Conservation (phyloP, 768 basidiomycete species). For the Tylopilus sp. region DNA sequence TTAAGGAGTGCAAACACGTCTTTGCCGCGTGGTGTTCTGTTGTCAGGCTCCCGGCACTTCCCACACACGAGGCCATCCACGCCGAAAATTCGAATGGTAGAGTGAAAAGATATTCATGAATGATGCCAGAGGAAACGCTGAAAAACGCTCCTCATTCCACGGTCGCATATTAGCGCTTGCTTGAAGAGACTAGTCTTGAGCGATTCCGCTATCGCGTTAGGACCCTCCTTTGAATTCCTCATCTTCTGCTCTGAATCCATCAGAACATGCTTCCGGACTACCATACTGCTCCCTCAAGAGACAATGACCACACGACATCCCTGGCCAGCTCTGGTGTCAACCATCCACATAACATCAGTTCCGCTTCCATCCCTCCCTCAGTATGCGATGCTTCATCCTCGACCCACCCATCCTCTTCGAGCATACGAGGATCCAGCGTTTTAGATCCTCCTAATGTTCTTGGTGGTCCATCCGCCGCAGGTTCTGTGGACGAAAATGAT, state of each 20-base stretch:
- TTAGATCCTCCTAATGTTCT: neutral
- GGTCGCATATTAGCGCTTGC: neutral
- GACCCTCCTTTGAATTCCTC: neutral
- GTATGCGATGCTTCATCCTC: neutral
- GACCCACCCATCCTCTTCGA: neutral
- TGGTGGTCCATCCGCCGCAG: neutral
- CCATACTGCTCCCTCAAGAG: neutral
- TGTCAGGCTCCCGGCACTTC: neutral
- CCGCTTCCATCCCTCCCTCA: neutral
- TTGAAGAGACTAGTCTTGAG: neutral
- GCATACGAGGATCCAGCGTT: neutral
- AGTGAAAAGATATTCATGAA: neutral
- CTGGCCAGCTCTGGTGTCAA: neutral
- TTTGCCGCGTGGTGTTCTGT: too few relatives aligned
- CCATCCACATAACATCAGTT: neutral
- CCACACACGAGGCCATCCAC: neutral
- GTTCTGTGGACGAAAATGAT: neutral
- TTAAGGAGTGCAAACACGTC: neutral
- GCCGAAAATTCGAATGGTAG: neutral
- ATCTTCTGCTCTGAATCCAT: neutral
- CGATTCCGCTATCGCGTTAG: neutral
- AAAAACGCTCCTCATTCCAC: neutral
- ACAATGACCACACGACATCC: too few relatives aligned
- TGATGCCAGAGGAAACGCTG: neutral
- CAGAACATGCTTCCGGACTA: neutral